Percentiles rank a stretch among this genome's conserved stretches.
phyloP scores from a whole-genome alignment of 1,284 basidiomycete species.

The Cystobasidiaceae sp. region DNA sequence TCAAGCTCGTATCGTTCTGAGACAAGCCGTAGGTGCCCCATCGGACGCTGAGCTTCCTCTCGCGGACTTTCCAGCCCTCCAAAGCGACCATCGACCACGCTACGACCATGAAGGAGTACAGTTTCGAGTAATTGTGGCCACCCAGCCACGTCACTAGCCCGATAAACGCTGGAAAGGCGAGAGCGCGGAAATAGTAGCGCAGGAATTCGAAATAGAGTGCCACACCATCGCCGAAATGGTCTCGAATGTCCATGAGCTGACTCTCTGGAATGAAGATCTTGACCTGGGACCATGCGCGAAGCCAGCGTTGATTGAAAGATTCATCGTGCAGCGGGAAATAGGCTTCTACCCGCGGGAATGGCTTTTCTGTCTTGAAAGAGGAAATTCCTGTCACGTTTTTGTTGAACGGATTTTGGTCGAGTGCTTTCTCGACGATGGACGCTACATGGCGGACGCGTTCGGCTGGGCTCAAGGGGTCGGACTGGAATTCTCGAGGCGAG shows the following conservation, averaged over 20 bases:
- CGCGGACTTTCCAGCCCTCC: slow-evolving; percentile 79
- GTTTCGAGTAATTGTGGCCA: slow-evolving; percentile 59
- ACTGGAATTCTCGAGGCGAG: slow-evolving; percentile 50
- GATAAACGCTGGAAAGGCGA: slow-evolving; percentile 45
- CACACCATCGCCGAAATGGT: slow-evolving; percentile 75
- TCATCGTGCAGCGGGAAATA: slow-evolving; percentile 79
- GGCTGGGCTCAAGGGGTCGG: slow-evolving; percentile 57
- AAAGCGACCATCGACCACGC: slow-evolving; percentile 80
- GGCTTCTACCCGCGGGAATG: slow-evolving; percentile 67
- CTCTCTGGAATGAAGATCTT: slow-evolving; percentile 50
- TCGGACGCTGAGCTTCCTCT: slow-evolving; percentile 68
- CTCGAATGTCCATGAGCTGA: slow-evolving; percentile 58
- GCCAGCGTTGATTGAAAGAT: slow-evolving; percentile 68
- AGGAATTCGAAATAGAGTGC: slow-evolving; percentile 91
- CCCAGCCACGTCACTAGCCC: slow-evolving; percentile 53
- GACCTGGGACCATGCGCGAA: slow-evolving; percentile 56
- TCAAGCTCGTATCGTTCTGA: slow-evolving; percentile 62
- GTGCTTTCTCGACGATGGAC: slow-evolving; percentile 59
- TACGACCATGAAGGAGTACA: slow-evolving; percentile 69
- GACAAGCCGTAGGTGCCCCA: slow-evolving; percentile 74
- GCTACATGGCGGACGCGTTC: slow-evolving; percentile 75
- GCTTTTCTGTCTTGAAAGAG: slow-evolving; percentile 54
- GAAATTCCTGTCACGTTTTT: slow-evolving; percentile 65
- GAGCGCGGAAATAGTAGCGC: slow-evolving; percentile 59
- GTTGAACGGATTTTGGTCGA: not conserved